A percentile compares a stretch with the other conserved stretches of the same genome.
phyloP scores from a whole-genome alignment of 2,329 filamentous ascomycete species.

The Triangularia verruculosa region DNA sequence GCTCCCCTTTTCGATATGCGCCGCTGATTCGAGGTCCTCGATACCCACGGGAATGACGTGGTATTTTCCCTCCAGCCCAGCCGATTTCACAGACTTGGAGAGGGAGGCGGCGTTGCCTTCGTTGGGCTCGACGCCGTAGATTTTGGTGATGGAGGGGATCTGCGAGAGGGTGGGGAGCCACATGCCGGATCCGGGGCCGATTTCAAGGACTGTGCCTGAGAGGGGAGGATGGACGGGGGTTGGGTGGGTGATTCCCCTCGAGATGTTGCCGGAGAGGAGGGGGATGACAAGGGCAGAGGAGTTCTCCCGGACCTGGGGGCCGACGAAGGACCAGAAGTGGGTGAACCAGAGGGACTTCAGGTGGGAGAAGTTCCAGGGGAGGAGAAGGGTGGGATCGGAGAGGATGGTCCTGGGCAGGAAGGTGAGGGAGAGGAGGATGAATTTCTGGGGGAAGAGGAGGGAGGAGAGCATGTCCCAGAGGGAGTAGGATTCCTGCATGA shows the following conservation, averaged over 20 bases:
- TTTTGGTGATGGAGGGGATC: constrained; percentile 36
- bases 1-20: constrained; percentile 47
- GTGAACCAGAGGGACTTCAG: constrained; percentile 55
- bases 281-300: constrained; percentile 48
- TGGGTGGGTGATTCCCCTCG: constrained; percentile 34
- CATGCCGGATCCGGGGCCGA: constrained; percentile 60
- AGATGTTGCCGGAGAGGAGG: constrained; percentile 50
- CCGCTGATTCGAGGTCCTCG: constrained; percentile 48
- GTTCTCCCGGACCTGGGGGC: constrained; percentile 47
- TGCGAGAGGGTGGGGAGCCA: constrained; percentile 54
- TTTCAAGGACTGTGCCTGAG: constrained; percentile 53
- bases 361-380: constrained; percentile 40
- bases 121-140: constrained; percentile 67
- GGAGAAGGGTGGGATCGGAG: constrained; percentile 36
- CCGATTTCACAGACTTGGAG: constrained; percentile 43
- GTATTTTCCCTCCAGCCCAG: constrained; percentile 56
- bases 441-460: constrained; percentile 7
- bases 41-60: constrained; percentile 62
- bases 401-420: constrained; percentile 52
- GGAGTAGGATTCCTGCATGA: constrained; percentile 1
- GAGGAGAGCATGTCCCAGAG: neutral
- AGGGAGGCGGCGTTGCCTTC: constrained; percentile 48
- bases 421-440: constrained; percentile 47
- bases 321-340: constrained; percentile 56
- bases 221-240: constrained; percentile 32